These are phyloP conservation scores for Stephania japonica DNA, from an alignment of 164 flowering plant genomes.

Conservation along the genomic window DNA sequence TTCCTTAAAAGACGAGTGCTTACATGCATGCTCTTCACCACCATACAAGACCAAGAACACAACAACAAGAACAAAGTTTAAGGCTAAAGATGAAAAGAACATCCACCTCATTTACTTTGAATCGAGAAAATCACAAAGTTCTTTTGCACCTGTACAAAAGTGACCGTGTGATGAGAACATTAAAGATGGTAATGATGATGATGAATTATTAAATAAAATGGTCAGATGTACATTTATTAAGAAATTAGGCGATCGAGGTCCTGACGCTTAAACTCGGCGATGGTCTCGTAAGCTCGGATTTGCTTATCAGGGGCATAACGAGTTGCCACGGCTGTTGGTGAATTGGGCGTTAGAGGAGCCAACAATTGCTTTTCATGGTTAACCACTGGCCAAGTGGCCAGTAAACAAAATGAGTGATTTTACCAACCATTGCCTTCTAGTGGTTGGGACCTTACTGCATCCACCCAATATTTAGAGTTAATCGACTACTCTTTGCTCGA, in stretches of 20 bases:
- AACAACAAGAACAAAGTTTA: neutral
- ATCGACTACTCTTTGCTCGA: no score
- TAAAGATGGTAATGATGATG: neutral
- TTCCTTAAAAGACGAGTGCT: neutral
- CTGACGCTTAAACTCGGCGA: conserved; percentile 64
- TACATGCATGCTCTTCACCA: neutral
- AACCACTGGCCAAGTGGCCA: no score
- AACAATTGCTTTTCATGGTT: no score
- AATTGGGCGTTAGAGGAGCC: no score
- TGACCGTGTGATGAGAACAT: neutral
- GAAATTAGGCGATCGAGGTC: conserved; percentile 77
- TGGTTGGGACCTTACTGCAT: no score
- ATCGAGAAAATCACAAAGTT: conserved; percentile 78
- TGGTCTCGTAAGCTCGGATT: conserved; percentile 55
- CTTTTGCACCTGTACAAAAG: conserved; percentile 59
- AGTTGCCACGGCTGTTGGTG: no score
- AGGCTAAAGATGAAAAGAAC: neutral
- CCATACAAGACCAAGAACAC: neutral
- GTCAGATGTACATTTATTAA: no score
- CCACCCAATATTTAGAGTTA: no score
- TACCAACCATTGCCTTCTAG: no score
- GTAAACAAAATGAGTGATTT: no score
- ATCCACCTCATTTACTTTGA: conserved; percentile 59
- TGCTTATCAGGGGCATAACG: conserved; percentile 28
- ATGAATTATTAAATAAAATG: neutral